These are phyloP conservation scores for Triticum timopheevii DNA, from an alignment of 176 grass and related monocot species.

Conservation along the genomic window DNA sequence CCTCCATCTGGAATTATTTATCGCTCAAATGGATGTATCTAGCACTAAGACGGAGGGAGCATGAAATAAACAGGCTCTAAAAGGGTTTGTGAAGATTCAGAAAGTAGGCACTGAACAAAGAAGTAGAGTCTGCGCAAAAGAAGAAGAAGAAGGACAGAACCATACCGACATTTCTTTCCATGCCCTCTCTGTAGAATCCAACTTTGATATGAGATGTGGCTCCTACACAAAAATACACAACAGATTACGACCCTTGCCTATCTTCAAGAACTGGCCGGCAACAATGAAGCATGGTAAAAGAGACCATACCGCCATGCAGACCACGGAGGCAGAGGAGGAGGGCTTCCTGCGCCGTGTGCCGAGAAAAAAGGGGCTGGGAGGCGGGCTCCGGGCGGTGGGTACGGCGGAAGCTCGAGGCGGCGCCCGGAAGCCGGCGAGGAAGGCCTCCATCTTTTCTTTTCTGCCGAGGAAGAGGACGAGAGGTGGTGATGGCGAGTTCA, in stretches of 20 bases:
- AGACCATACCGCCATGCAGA: constrained; percentile 82
- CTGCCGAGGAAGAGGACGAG: neutral
- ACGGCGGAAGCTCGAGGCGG: constrained; percentile 36
- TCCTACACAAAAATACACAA: constrained; percentile 44
- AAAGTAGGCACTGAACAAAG: neutral
- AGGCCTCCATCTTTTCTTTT: constrained; percentile 52
- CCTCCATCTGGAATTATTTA: no score
- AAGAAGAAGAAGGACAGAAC: constrained; percentile 12
- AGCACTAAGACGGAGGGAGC: no score
- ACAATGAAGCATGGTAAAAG: neutral
- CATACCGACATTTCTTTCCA: constrained; percentile 96
- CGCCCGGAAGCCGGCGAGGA: constrained; percentile 57
- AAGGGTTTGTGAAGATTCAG: neutral
- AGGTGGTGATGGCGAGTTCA: constrained; percentile 11
- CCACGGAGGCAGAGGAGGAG: constrained; percentile 35
- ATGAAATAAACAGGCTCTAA: neutral
- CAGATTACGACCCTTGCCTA: neutral
- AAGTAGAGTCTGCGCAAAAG: no score
- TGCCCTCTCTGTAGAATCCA: constrained; percentile 85
- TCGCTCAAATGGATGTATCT: no score
- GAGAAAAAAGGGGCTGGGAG: neutral
- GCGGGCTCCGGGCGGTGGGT: neutral
- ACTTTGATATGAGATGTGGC: constrained; percentile 79
- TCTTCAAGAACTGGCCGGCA: neutral
- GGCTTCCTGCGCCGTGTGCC: constrained; percentile 31